These are phyloP conservation scores for Neocatenulostroma microsporum DNA, from an alignment of 2,329 filamentous ascomycete species.

Conservation along the genomic window DNA sequence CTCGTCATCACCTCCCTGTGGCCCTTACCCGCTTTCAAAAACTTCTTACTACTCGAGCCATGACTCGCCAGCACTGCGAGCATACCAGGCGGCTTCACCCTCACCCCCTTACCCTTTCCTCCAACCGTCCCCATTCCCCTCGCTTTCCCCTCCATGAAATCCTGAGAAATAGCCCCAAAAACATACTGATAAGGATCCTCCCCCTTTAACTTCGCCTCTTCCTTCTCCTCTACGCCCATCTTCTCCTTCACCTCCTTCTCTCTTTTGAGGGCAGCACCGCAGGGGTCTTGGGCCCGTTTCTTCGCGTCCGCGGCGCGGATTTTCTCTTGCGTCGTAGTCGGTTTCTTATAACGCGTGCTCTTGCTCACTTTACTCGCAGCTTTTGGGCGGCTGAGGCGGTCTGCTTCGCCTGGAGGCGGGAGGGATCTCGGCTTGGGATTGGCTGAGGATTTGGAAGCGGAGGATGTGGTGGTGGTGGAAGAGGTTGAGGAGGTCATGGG, in stretches of 20 bases:
- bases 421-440: constrained; percentile 3
- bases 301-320: constrained; percentile 1
- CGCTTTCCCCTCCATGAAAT: not conserved
- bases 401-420: constrained; percentile 6
- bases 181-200: no score
- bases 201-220: not conserved
- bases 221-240: not conserved
- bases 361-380: not conserved
- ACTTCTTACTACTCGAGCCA: not conserved
- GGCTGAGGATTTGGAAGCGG: no score
- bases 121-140: not conserved
- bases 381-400: not conserved
- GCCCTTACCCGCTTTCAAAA: no score
- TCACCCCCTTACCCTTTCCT: no score
- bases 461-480: no score
- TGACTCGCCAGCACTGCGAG: not conserved
- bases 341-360: not conserved
- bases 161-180: no score
- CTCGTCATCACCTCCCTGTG: constrained; percentile 2
- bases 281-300: constrained; percentile 1
- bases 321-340: constrained; percentile 10
- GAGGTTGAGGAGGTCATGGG: not conserved
- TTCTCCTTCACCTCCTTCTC: not conserved
- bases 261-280: not conserved
- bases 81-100: constrained; percentile 3